Evolutionary conservation across 768 basidiomycete species (phyloP).

Genomic region (Rubroboletus pulcherrimus): DNA sequence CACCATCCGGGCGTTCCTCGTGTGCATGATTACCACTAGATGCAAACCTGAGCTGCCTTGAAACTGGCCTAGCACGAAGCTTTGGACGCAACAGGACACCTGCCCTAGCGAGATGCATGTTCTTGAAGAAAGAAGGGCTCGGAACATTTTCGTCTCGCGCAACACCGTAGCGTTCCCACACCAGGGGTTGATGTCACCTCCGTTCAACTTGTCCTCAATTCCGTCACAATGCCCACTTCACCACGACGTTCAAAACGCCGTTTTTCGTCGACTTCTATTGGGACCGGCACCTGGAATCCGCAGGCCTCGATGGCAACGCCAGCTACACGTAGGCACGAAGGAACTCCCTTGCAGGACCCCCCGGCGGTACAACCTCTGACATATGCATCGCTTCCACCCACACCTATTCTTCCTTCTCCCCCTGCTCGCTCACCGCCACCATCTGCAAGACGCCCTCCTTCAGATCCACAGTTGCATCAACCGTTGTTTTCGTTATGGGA

Average conservation of each 20-base stretch:
- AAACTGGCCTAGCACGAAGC: slow-evolving; percentile 20
- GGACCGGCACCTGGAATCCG: slow-evolving; percentile 21
- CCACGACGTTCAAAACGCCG: slow-evolving; percentile 33
- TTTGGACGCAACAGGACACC: slow-evolving; percentile 35
- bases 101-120: slow-evolving; percentile 37
- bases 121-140: background rate
- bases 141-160: background rate
- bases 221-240: slow-evolving; percentile 27
- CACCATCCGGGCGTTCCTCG: slow-evolving; percentile 34
- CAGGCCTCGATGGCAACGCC: slow-evolving; percentile 10
- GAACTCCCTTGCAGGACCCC: slow-evolving; percentile 2
- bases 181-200: background rate
- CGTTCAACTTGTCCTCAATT: background rate
- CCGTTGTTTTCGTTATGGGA: slow-evolving; percentile 87
- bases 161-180: slow-evolving; percentile 15
- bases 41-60: slow-evolving; percentile 41
- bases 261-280: slow-evolving; percentile 29
- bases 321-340: slow-evolving; percentile 15
- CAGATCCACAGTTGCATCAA: slow-evolving; percentile 20
- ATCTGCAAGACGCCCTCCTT: slow-evolving; percentile 10
- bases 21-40: slow-evolving; percentile 43
- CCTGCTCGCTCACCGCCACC: slow-evolving; percentile 27
- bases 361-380: slow-evolving; percentile 38
- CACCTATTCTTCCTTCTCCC: slow-evolving; percentile 57
- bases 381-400: slow-evolving; percentile 72